Evolutionary conservation across 305 asterid genomes (phyloP).

Genomic region (Rubia tinctorum): DNA sequence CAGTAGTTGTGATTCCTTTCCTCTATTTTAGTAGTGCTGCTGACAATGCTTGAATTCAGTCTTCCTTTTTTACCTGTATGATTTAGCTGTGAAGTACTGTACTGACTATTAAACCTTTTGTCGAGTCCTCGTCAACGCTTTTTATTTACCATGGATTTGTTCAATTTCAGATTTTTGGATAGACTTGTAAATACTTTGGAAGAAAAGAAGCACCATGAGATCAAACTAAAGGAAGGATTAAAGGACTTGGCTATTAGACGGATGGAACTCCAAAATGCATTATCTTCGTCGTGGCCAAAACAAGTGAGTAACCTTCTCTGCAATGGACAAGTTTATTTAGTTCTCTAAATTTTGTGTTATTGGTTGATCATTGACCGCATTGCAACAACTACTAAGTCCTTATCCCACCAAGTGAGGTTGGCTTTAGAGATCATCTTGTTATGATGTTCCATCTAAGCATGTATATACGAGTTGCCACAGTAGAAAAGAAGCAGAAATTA

Average conservation of each 20-base stretch:
- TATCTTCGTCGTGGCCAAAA: conserved; percentile 95
- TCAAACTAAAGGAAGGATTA: conserved; percentile 75
- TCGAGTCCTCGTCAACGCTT: neutral
- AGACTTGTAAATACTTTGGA: conserved; percentile 83
- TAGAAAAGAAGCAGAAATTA: neutral
- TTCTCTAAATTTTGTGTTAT: neutral
- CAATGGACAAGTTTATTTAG: neutral
- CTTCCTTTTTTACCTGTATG: neutral
- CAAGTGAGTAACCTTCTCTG: conserved; percentile 54
- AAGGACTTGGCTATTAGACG: conserved; percentile 71
- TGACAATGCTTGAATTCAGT: neutral
- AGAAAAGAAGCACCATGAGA: conserved; percentile 90
- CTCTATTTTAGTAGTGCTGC: neutral
- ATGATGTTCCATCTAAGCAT: neutral
- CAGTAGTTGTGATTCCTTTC: neutral
- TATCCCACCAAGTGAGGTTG: neutral
- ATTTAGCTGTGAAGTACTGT: neutral
- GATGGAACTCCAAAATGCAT: conserved; percentile 86
- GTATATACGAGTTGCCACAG: neutral
- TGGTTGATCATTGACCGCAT: neutral
- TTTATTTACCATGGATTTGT: conserved; percentile 19
- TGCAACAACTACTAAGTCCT: neutral
- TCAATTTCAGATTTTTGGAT: conserved; percentile 76
- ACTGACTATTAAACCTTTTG: neutral
- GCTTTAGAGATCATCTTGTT: neutral